Evolutionary conservation across 352 stramenopile species (phyloP).

Genomic region (Pythium rishiriense): DNA sequence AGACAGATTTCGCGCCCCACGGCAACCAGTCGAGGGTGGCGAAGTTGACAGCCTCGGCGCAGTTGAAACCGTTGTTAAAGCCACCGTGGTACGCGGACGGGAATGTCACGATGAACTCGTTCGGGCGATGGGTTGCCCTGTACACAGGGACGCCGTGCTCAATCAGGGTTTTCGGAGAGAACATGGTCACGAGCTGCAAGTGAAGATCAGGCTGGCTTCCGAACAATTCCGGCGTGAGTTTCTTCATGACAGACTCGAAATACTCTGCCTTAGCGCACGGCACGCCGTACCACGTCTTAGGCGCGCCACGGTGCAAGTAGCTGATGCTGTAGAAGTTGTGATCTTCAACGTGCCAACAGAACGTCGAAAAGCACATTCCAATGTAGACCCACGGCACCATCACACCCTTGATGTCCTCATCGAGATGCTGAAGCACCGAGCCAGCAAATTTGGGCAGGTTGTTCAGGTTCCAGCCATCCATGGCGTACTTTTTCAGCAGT

Average conservation of each 20-base stretch:
- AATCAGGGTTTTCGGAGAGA: constrained; percentile 64
- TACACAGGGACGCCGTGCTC: constrained; percentile 93
- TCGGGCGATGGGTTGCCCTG: constrained; percentile 92
- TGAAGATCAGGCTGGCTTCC: constrained; percentile 95
- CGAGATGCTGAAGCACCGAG: constrained; percentile 95
- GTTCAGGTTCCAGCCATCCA: constrained; percentile 98
- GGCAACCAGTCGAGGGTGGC: constrained; percentile 88
- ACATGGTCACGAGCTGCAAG: constrained; percentile 90
- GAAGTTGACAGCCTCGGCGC: constrained; percentile 91
- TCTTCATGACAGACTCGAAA: constrained; percentile 90
- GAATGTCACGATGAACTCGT: constrained; percentile 99
- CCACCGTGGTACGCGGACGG: constrained; percentile 97
- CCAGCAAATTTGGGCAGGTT: constrained; percentile 95
- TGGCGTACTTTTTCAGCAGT: constrained; percentile 70
- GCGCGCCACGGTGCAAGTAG: constrained; percentile 96
- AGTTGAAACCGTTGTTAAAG: constrained; percentile 97
- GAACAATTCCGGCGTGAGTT: constrained; percentile 94
- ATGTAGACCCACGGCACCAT: constrained; percentile 99
- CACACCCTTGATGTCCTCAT: constrained; percentile 97
- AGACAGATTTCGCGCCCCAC: constrained; percentile 71
- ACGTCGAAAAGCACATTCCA: constrained; percentile 98
- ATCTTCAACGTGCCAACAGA: constrained; percentile 99
- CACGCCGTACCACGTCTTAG: constrained; percentile 99
- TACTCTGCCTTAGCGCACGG: constrained; percentile 89
- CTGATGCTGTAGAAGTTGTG: constrained; percentile 99